Base-by-base conservation (phyloP, 1,284 basidiomycete species). In the Microbotryum violaceum region DNA sequence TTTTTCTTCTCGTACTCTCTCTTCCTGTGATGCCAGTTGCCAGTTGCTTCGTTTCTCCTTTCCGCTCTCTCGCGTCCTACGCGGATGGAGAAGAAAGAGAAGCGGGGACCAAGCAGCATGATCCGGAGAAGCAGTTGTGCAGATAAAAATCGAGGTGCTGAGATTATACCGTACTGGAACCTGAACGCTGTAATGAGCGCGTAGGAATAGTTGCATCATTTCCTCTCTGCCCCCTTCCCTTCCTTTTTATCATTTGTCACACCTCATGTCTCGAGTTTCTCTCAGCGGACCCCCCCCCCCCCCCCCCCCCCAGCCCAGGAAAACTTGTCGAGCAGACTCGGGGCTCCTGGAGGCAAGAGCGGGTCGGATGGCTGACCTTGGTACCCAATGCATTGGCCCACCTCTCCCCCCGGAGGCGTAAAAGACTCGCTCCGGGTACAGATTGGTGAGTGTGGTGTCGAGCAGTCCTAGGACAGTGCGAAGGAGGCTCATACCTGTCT, bases 111-210 rank as follows among this genome's bases (percentile, higher is more conserved):
- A 42, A 14, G 37, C 16, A 42, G 37, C 37, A 18, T 5, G 37
- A 31, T 42, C 37, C 37, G 18, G 37, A 42, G 16, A 42, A 16
- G 37, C 37, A 42, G 37, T 31, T 31, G 6, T 12, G 37, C 37
- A 14, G 37, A 42, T 42, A 18, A 18, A 42, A 42, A 16, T 6
- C 10, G 37, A 42, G 37, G 56, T 86, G 78, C 89, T 91, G 88
- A 91, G 89, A 91, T 86, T 66, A 89, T 83, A 91, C 88, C 88
- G 88, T 85, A 44, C 83, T 78, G 87, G 89, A 90, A 88, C 87
- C 90, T 88, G 88, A 82, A 86, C 82, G 86, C 61, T 83, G 87
- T 82, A 66, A 89, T 81, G 88, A 87, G 87, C 89, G 89, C 88
- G 88, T 87, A 75, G 89, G 88, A 88, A 88, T 89, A 88, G 86